Conservation (phyloP, 2,329 filamentous ascomycete genomes). For the Hirsutella thompsonii region DNA sequence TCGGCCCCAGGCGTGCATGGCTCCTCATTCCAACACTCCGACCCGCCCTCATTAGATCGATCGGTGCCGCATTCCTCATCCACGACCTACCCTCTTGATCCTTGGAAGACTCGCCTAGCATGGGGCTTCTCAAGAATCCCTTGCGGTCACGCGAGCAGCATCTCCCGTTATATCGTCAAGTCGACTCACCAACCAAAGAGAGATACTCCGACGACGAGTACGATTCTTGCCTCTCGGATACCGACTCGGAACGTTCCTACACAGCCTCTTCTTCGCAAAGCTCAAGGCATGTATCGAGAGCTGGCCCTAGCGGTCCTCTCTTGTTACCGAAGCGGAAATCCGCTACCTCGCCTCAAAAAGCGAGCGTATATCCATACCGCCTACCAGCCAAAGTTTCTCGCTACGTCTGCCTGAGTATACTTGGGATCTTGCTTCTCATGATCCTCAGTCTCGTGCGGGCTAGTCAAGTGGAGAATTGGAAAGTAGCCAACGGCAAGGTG, state of each 20-base stretch:
- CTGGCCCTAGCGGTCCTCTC: conserved; percentile 24
- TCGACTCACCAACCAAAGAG: conserved; percentile 31
- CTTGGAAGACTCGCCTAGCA: conserved; percentile 14
- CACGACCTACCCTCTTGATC: neutral
- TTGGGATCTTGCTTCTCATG: conserved; percentile 60
- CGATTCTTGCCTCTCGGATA: conserved; percentile 32
- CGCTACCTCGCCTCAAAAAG: conserved; percentile 8
- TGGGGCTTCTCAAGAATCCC: conserved; percentile 37
- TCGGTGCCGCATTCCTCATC: conserved; percentile 1
- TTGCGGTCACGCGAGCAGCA: conserved; percentile 32
- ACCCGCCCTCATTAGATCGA: too few relatives aligned
- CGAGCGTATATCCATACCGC: conserved; percentile 35
- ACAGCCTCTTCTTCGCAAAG: conserved; percentile 32
- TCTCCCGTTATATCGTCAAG: conserved; percentile 38
- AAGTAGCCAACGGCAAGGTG: conserved; percentile 39
- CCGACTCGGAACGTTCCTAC: conserved; percentile 28
- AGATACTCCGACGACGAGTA: conserved; percentile 37
- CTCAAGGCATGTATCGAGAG: conserved; percentile 40
- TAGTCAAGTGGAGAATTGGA: conserved; percentile 56
- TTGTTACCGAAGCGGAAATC: conserved; percentile 25
- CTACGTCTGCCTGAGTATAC: conserved; percentile 63
- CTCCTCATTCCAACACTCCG: neutral
- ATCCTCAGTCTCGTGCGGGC: conserved; percentile 63
- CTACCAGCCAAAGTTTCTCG: conserved; percentile 62
- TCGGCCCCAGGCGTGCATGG: neutral